Conservation (phyloP, 176 grass and related monocot genomes). For the Zoysia japonica region DNA sequence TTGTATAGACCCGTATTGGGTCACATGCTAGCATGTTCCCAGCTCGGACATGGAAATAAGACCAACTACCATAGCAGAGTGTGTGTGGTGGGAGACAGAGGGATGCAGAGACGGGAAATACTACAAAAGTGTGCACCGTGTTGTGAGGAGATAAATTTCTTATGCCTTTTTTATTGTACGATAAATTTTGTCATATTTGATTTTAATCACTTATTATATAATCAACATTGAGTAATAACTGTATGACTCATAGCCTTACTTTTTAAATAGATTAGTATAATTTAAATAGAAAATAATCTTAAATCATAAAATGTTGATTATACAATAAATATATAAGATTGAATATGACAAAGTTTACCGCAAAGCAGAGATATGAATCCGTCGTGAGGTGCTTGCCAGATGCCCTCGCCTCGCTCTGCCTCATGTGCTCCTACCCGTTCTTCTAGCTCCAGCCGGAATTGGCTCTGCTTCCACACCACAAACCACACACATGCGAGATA, state of each 20-base stretch:
- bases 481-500: background rate
- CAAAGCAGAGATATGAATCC: too few relatives aligned
- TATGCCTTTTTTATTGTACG: too few relatives aligned
- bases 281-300: too few relatives aligned
- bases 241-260: too few relatives aligned
- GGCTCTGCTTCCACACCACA: slow-evolving; percentile 10
- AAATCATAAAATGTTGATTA: too few relatives aligned
- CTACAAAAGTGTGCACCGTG: slow-evolving; percentile 22
- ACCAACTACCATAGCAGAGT: background rate
- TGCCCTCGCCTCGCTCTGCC: slow-evolving; percentile 1
- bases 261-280: too few relatives aligned
- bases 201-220: too few relatives aligned
- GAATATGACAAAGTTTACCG: too few relatives aligned
- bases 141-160: background rate
- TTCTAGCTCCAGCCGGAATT: background rate
- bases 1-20: background rate
- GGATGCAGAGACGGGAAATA: background rate
- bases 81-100: background rate
- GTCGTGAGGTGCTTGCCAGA: slow-evolving; percentile 12
- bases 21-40: slow-evolving; percentile 49
- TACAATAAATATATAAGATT: too few relatives aligned
- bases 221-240: too few relatives aligned
- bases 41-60: slow-evolving; percentile 14
- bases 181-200: too few relatives aligned
- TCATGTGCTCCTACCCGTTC: background rate